Base-by-base conservation (phyloP, 495 filamentous ascomycete genomes). In the Trichoderma erinaceum region DNA sequence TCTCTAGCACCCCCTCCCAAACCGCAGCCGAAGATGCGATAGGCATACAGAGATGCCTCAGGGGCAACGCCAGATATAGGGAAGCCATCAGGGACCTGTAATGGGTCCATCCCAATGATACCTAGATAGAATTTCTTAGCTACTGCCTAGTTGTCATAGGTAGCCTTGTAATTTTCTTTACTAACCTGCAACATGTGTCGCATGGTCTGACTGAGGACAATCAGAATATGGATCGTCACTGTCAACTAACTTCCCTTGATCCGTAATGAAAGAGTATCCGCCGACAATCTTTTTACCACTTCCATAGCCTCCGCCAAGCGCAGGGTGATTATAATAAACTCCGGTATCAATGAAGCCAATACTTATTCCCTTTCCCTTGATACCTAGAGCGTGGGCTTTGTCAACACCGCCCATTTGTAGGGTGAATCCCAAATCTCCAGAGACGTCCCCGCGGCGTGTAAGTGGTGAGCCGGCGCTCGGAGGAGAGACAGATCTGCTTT, bases 241-340 rank as follows among this genome's bases (percentile, higher is more conserved):
- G 12, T 46, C 43, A 11, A 46, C 10, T 18, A 46, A 18, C 0
- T 46, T 2, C 3, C 43, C 43, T 16, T 15, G 6, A 46, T 46
- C 43, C 12, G 43, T 16, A 46, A 46, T 46, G 12, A 46, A 46
- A 18, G 43, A 46, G 43, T 46, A 46, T 46, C 43, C 43, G 12
- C 43, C 43, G 21, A 71, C 73, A 46, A 84, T 75, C 71, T 82
- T 80, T 66, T 74, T 79, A 10, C 75, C 79, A 13, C 74, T 70
- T 16, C 82, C 82, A 67, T 80, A 76, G 4, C 79, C 77, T 18
- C 78, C 81, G n/a, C 82, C 82, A 16, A 84, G 72, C 23, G 80
- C 78, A 1, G 82, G 81, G 58, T 83, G 81, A 18, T 64, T 74
- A 61, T 83, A 84, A 68, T 83, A 81, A 65, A 82, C 72, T 2